Conservation (phyloP, 2,329 filamentous ascomycete species). For the Xylaria sp. region DNA sequence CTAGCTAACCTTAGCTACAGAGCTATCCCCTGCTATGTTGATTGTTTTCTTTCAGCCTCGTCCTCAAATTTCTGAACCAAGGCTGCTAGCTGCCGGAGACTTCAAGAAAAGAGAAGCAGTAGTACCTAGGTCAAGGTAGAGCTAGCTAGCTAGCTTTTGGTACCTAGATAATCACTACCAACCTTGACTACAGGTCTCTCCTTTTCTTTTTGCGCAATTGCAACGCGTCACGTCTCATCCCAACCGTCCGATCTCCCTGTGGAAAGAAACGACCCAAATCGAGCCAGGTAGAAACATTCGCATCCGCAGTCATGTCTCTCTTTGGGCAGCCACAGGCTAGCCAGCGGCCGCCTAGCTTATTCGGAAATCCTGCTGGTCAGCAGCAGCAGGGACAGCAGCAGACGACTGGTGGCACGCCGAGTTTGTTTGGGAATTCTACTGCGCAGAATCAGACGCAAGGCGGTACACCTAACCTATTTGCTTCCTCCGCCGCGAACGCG, state of each 20-base stretch:
- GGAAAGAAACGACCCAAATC: constrained; percentile 16
- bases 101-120: not conserved
- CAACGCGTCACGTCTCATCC: not conserved
- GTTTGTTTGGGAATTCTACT: constrained; percentile 21
- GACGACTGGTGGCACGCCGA: constrained; percentile 11
- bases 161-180: not conserved
- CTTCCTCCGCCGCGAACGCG: not conserved
- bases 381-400: constrained; percentile 26
- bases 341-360: not conserved
- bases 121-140: not conserved
- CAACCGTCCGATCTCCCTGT: not conserved
- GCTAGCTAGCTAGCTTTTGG: not conserved
- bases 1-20: constrained; percentile 2
- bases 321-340: constrained; percentile 31
- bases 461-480: constrained; percentile 27
- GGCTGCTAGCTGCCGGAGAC: not conserved
- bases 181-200: not conserved
- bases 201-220: constrained; percentile 2
- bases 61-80: constrained; percentile 39
- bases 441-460: not conserved
- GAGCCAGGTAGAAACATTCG: not conserved
- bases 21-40: constrained; percentile 42
- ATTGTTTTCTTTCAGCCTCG: constrained; percentile 50
- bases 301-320: constrained; percentile 41
- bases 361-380: not conserved